phyloP scores from a whole-genome alignment of 1,139 yeast genomes.

The Hemisphaericaspora xylanilytica region DNA sequence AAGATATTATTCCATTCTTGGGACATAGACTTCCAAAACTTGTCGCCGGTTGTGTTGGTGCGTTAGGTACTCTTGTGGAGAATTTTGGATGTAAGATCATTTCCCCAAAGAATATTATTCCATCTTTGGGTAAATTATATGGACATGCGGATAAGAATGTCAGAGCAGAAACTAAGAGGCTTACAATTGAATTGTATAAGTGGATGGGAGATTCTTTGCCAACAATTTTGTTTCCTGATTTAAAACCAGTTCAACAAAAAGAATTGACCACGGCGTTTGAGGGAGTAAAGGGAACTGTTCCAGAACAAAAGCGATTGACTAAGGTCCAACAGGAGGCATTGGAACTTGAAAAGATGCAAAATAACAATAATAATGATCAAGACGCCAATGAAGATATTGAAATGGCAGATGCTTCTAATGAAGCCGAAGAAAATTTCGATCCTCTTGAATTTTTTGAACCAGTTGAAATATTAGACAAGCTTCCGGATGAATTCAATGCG shows the following conservation, averaged over 20 bases:
- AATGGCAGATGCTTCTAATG: constrained; percentile 34
- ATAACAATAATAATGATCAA: constrained; percentile 17
- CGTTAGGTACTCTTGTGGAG: constrained; percentile 54
- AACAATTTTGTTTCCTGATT: constrained; percentile 58
- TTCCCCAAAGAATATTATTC: constrained; percentile 58
- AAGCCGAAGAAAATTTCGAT: constrained; percentile 24
- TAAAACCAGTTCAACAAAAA: constrained; percentile 91
- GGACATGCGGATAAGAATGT: constrained; percentile 88
- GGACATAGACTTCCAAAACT: constrained; percentile 73
- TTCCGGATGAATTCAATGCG: constrained; percentile 61
- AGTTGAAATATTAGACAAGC: constrained; percentile 57
- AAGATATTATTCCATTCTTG: constrained; percentile 61
- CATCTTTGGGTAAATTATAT: constrained; percentile 65
- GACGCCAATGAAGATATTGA: constrained; percentile 37
- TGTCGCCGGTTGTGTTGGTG: constrained; percentile 64
- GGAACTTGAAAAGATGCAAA: constrained; percentile 18
- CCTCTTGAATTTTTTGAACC: constrained; percentile 44
- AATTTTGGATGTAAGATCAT: constrained; percentile 73
- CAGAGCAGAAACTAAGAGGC: constrained; percentile 70
- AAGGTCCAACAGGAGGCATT: constrained; percentile 43
- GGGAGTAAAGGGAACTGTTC: constrained; percentile 40
- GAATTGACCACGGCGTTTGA: constrained; percentile 77
- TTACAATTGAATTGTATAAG: constrained; percentile 68
- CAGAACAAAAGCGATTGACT: constrained; percentile 58
- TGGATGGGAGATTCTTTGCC: constrained; percentile 75